A percentile compares a stretch with the other conserved stretches of the same genome.
phyloP scores from a whole-genome alignment of 257 asterid genomes.

The Solanum chilense region DNA sequence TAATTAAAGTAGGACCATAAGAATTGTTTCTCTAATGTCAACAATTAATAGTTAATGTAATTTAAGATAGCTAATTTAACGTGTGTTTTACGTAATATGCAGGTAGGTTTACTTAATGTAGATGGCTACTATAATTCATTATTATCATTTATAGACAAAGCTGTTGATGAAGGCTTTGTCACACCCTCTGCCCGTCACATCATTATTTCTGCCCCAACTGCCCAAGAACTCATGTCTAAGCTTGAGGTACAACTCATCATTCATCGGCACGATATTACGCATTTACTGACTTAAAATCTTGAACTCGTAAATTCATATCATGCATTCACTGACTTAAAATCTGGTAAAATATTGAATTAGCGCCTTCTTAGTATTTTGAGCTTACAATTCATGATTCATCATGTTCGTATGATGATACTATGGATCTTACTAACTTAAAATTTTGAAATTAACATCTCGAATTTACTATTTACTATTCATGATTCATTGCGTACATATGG shows the following conservation, averaged over 20 bases:
- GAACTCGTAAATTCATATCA: neutral
- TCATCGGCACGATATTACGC: neutral
- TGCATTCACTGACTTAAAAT: neutral
- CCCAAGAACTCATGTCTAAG: conserved; percentile 81
- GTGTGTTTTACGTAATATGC: conserved; percentile 5
- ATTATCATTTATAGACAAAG: conserved; percentile 81
- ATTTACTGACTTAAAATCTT: neutral
- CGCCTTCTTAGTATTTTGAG: no score
- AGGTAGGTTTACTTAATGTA: conserved; percentile 91
- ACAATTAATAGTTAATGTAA: neutral
- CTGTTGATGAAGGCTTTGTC: conserved; percentile 89
- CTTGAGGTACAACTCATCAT: conserved; percentile 53
- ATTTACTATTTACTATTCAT: neutral
- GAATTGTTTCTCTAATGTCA: neutral
- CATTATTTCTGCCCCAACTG: conserved; percentile 85
- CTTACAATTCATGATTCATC: neutral
- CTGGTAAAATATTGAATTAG: neutral
- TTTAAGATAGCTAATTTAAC: neutral
- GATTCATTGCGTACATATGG: neutral
- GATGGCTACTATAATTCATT: conserved; percentile 93
- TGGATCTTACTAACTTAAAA: neutral
- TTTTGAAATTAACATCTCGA: neutral
- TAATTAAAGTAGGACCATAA: neutral
- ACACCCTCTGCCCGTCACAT: conserved; percentile 91
- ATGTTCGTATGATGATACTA: neutral